Percentiles rank a stretch among this genome's conserved stretches.
phyloP scores from a whole-genome alignment of 106 monocot species.

The Amphibolis antarctica region DNA sequence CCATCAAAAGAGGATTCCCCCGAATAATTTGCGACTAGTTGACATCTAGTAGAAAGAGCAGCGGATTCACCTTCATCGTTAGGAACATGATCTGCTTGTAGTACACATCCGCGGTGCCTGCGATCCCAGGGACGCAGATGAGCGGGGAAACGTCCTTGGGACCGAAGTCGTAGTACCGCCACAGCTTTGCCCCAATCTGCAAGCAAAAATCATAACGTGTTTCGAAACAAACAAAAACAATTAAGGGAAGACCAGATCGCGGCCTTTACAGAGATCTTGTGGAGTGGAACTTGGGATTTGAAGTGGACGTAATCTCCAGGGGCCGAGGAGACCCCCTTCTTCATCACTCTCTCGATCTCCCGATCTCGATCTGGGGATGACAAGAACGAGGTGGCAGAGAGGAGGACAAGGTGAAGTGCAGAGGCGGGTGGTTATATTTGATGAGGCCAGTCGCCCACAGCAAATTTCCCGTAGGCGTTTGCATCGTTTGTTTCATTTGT shows the following conservation, averaged over 20 bases:
- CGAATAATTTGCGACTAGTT: too few relatives aligned
- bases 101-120: conserved; percentile 98
- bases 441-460: too few relatives aligned
- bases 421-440: too few relatives aligned
- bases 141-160: conserved; percentile 83
- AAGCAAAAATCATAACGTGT: background rate
- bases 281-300: conserved; percentile 92
- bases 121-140: conserved; percentile 85
- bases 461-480: too few relatives aligned
- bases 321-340: conserved; percentile 26
- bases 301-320: conserved; percentile 96
- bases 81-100: conserved; percentile 95
- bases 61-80: conserved; percentile 53
- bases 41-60: background rate
- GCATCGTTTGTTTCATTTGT: too few relatives aligned
- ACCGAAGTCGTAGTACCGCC: conserved; percentile 98
- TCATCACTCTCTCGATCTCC: too few relatives aligned
- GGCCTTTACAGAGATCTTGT: conserved; percentile 73
- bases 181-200: conserved; percentile 73
- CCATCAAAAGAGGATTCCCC: too few relatives aligned
- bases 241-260: too few relatives aligned
- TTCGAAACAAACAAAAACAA: background rate
- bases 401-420: too few relatives aligned
- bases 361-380: too few relatives aligned
- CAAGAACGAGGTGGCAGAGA: too few relatives aligned